Evolutionary conservation across 164 flowering plant genomes (phyloP).

Genomic region (Euptelea pleiosperma): DNA sequence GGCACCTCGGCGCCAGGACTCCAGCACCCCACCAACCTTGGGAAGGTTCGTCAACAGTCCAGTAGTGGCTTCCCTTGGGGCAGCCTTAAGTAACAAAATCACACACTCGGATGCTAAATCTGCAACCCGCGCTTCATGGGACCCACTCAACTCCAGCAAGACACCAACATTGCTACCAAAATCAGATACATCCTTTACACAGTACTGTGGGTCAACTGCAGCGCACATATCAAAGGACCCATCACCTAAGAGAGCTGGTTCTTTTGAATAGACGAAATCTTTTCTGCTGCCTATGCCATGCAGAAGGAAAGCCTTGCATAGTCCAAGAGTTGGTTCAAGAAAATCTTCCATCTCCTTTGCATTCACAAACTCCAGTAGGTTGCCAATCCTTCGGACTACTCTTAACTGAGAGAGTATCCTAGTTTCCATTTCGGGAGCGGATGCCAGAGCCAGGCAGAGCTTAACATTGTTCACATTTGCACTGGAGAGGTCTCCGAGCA

Average conservation of each 20-base stretch:
- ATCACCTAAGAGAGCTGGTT: constrained; percentile 56
- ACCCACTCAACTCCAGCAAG: constrained; percentile 58
- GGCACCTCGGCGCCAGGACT: constrained; percentile 35
- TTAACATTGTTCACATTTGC: constrained; percentile 80
- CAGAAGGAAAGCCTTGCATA: constrained; percentile 72
- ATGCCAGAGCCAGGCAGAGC: constrained; percentile 81
- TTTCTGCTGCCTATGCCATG: constrained; percentile 50
- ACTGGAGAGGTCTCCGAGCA: constrained; percentile 76
- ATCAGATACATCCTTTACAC: constrained; percentile 69
- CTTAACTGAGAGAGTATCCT: constrained; percentile 71
- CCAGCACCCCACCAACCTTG: constrained; percentile 59
- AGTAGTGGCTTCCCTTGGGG: constrained; percentile 84
- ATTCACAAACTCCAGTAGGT: constrained; percentile 77
- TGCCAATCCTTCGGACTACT: constrained; percentile 83
- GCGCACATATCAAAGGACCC: constrained; percentile 30
- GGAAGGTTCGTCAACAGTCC: constrained; percentile 72
- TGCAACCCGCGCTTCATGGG: constrained; percentile 38
- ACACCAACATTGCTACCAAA: constrained; percentile 66
- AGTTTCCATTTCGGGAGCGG: constrained; percentile 85
- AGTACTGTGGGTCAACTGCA: constrained; percentile 43
- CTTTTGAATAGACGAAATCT: constrained; percentile 43
- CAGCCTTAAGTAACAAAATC: constrained; percentile 63
- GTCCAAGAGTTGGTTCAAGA: constrained; percentile 79
- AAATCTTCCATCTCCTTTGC: constrained; percentile 91
- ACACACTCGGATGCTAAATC: constrained; percentile 91